phyloP scores from a whole-genome alignment of 768 basidiomycete species.

The Mycena kentingensis region DNA sequence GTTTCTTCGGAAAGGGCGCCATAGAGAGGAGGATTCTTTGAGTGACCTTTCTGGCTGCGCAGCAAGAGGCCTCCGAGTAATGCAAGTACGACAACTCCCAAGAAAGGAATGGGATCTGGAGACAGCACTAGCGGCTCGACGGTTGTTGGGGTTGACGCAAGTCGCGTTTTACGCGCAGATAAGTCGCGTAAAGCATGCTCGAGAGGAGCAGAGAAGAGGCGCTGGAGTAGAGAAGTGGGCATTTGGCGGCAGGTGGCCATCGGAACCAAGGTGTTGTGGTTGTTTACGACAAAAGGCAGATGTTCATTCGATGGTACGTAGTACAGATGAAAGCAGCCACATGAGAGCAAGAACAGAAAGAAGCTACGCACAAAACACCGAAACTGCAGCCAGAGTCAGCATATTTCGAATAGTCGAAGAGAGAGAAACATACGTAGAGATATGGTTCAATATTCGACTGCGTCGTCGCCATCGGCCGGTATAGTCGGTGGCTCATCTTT shows the following conservation, averaged over 20 bases:
- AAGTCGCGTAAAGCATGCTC: background rate
- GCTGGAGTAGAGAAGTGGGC: background rate
- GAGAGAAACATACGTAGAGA: constrained; percentile 12
- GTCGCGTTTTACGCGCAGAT: background rate
- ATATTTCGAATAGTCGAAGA: background rate
- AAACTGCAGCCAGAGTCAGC: constrained; percentile 3
- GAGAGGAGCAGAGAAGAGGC: background rate
- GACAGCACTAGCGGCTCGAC: background rate
- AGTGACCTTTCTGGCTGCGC: background rate
- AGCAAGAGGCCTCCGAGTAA: background rate
- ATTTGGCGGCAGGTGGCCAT: background rate
- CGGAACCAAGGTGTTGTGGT: background rate
- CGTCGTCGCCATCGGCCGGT: constrained; percentile 77
- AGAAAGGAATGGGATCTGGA: background rate
- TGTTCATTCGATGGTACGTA: too few species aligned
- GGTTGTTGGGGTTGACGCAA: background rate
- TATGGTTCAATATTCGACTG: constrained; percentile 69
- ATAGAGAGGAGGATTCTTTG: too few species aligned
- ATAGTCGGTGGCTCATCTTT: constrained; percentile 62
- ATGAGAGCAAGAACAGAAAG: constrained; percentile 4
- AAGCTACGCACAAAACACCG: constrained; percentile 23
- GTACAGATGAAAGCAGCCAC: too few species aligned
- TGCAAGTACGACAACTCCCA: background rate
- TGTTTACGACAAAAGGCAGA: too few species aligned
- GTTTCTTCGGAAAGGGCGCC: constrained; percentile 13